These are phyloP conservation scores for Trichoderma atroviride DNA, from an alignment of 2,329 filamentous ascomycete species.

Conservation along the genomic window DNA sequence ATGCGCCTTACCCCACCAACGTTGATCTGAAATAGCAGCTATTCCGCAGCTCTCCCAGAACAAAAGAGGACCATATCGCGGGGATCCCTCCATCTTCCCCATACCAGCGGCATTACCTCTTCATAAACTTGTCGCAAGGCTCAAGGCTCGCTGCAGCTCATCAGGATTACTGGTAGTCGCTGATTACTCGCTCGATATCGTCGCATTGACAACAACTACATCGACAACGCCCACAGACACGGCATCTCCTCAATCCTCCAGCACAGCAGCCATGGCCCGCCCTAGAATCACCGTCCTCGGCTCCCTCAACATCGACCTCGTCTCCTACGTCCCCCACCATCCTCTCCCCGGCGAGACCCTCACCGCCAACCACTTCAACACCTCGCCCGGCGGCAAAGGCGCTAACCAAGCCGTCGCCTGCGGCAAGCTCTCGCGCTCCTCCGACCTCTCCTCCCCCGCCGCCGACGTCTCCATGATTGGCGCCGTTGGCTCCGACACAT, in stretches of 20 bases:
- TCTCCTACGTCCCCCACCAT: conserved; percentile 82
- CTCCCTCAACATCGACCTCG: conserved; percentile 92
- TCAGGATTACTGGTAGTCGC: conserved; percentile 18
- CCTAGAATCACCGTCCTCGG: conserved; percentile 79
- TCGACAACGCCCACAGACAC: not conserved
- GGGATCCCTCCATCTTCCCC: not conserved
- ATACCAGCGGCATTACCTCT: not conserved
- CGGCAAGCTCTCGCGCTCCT: conserved; percentile 72
- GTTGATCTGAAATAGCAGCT: not conserved
- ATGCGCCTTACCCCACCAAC: conserved; percentile 16
- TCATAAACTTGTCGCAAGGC: not conserved
- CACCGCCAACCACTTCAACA: conserved; percentile 74
- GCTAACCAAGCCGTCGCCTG: conserved; percentile 94
- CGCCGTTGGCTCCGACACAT: conserved; percentile 70
- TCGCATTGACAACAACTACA: not conserved
- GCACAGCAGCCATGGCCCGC: conserved; percentile 31
- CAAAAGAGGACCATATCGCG: conserved; percentile 10
- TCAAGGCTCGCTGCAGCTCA: not conserved
- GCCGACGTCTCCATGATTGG: conserved; percentile 69
- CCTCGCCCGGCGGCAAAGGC: conserved; percentile 87
- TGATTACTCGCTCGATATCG: not conserved
- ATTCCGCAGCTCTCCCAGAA: conserved; percentile 1
- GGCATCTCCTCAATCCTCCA: not conserved
- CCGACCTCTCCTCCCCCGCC: conserved; percentile 40
- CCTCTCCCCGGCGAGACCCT: conserved; percentile 86